Percentiles rank a stretch among this genome's conserved stretches.
Conservation (phyloP, 805 yeast species). For the Candida hispaniensis region DNA sequence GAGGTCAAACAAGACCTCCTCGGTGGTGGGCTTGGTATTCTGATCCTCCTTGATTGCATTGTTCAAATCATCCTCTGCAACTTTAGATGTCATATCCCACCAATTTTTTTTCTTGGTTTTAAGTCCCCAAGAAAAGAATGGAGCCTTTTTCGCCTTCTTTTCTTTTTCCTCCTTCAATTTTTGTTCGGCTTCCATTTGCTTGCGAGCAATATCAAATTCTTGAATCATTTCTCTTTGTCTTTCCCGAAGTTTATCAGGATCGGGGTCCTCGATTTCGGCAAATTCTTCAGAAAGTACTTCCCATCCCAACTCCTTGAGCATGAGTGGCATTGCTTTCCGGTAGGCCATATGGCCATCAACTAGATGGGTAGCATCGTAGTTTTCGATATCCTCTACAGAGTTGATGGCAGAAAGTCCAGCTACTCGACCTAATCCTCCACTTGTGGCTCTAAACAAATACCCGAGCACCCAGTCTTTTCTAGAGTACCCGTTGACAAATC, state of each 20-base stretch:
- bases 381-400: slow-evolving; percentile 50
- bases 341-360: slow-evolving; percentile 98
- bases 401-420: slow-evolving; percentile 79
- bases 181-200: slow-evolving; percentile 35
- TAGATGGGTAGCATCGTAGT: slow-evolving; percentile 72
- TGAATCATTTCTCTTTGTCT: slow-evolving; percentile 62
- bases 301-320: slow-evolving; percentile 60
- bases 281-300: slow-evolving; percentile 83
- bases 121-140: slow-evolving; percentile 32
- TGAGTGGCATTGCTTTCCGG: slow-evolving; percentile 82
- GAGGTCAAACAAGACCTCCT: slow-evolving; percentile 32
- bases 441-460: slow-evolving; percentile 86
- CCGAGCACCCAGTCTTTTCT: slow-evolving; percentile 94
- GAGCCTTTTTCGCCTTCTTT: slow-evolving; percentile 29
- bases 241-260: slow-evolving; percentile 73
- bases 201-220: slow-evolving; percentile 81
- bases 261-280: slow-evolving; percentile 92
- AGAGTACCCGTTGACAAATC: slow-evolving; percentile 82
- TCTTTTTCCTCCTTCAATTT: slow-evolving; percentile 19
- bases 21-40: slow-evolving; percentile 33
- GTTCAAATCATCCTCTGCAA: slow-evolving; percentile 28
- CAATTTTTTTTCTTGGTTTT: slow-evolving; percentile 46
- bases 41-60: slow-evolving; percentile 34
- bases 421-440: slow-evolving; percentile 86
- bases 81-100: slow-evolving; percentile 40